Base-by-base conservation (phyloP, 2,329 filamentous ascomycete species). In the Phialophora expanda region DNA sequence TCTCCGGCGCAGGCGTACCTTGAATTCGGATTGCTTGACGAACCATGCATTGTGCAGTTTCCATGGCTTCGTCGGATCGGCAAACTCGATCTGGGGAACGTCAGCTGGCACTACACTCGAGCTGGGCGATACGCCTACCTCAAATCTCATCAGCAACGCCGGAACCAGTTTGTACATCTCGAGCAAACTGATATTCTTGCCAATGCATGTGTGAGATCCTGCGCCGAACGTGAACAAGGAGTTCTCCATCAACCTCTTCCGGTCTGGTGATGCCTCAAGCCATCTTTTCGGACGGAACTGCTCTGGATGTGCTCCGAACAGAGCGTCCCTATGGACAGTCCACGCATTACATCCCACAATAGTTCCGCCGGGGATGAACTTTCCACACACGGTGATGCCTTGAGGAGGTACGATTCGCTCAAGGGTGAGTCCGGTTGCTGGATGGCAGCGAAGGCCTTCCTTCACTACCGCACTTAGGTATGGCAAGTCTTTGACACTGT, bases 281-380 rank as follows among this genome's bases (percentile, higher is more conserved):
- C 77, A 77, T 92, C 90, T 0, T 90, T 90, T 14, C 86, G 78
- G 75, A 85, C 93, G 0, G 74, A 77, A 84, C 0, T 71, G 69
- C 11, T 78, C 76, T 0, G 78, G 73, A 32, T 80, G 65, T 4
- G 64, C 24, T 74, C 76, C 76, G 59, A 80, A 84, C 4, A 83
- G 73, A 0, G 71, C 70, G 54, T 82, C 75, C 20, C 75, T 74
- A 26, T 83, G 79, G 0, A 82, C 64, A 0, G 80, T 78, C 75
- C 79, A 81, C 2, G 66, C 64, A 61, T 63, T 70, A 30, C 65
- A 59, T 51, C 66, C 68, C 1, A 70, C 66, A 6, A 64, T 64
- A 4, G 66, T 66, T 12, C 66, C 63, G 8, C 30, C 66, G 1
- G 56, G 60, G 24, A 70, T 61, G 32, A 56, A 69, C 32, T 62